Percentiles rank a stretch among this genome's conserved stretches.
phyloP scores from a whole-genome alignment of 805 yeast genomes.

The Barnettozyma vustinii region DNA sequence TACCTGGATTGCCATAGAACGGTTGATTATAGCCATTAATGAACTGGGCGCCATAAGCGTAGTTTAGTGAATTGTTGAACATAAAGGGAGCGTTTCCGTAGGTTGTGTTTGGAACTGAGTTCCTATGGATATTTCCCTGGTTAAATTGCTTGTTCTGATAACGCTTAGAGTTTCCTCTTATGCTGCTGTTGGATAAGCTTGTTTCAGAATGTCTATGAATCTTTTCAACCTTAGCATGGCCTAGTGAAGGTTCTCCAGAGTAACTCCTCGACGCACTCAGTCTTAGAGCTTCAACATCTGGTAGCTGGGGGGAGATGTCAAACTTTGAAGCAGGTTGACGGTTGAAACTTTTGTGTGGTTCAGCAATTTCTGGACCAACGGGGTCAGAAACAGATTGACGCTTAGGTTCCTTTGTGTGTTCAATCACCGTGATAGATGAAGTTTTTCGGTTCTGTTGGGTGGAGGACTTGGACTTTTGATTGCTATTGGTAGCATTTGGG shows the following conservation, averaged over 20 bases:
- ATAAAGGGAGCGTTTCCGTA: conserved; percentile 9
- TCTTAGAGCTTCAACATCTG: background rate
- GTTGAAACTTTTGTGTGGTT: background rate
- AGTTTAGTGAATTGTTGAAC: conserved; percentile 11
- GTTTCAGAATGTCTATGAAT: conserved; percentile 21
- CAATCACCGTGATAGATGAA: background rate
- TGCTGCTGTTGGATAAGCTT: conserved; percentile 5
- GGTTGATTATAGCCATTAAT: conserved; percentile 3
- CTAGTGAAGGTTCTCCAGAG: background rate
- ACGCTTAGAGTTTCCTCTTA: conserved; percentile 6
- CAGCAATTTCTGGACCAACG: background rate
- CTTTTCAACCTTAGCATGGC: background rate
- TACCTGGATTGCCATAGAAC: background rate
- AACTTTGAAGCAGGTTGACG: background rate
- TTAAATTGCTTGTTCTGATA: conserved; percentile 5
- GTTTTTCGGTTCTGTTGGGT: conserved; percentile 3
- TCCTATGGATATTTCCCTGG: conserved; percentile 15
- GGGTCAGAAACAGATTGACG: background rate
- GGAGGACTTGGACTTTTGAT: conserved; percentile 2
- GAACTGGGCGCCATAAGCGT: conserved; percentile 11
- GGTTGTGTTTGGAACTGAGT: conserved; percentile 15
- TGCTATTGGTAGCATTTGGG: conserved; percentile 3
- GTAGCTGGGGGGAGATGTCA: background rate
- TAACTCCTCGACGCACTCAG: background rate
- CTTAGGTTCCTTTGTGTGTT: background rate